Conservation (phyloP, 352 stramenopile genomes). For the Phytophthora crassamura region DNA sequence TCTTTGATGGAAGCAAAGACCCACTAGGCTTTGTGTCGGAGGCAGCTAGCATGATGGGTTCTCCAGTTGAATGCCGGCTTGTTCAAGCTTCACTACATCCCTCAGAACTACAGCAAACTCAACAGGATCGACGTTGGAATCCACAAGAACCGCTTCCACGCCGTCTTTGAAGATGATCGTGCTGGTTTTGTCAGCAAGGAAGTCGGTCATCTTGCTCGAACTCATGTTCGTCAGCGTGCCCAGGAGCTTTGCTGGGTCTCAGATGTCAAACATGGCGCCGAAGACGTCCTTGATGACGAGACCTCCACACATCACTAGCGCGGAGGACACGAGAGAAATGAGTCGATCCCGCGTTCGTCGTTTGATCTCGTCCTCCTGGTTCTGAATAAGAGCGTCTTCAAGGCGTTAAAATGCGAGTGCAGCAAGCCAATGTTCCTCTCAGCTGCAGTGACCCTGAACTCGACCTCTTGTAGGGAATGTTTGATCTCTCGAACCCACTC, state of each 20-base stretch:
- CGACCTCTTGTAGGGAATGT: conserved; percentile 21
- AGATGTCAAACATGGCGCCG: conserved; percentile 1
- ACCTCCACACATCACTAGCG: conserved; percentile 20
- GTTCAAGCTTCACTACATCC: conserved; percentile 5
- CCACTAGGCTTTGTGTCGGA: background rate
- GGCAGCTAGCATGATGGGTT: no score
- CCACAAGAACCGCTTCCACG: conserved; percentile 11
- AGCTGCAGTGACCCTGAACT: background rate
- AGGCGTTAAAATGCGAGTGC: conserved; percentile 13
- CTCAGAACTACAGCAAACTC: conserved; percentile 20
- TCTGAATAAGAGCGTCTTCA: conserved; percentile 2
- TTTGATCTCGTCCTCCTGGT: conserved; percentile 5
- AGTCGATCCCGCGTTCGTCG: background rate
- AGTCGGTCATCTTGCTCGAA: conserved; percentile 4
- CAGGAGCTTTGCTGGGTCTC: conserved; percentile 13
- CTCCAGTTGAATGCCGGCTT: no score
- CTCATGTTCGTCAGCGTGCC: background rate
- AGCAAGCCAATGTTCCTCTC: conserved; percentile 9
- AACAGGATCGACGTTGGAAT: conserved; percentile 12
- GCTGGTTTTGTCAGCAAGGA: conserved; percentile 18
- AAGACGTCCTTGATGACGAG: conserved; percentile 6
- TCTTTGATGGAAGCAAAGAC: background rate
- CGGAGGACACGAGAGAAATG: conserved; percentile 14
- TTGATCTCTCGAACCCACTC: conserved; percentile 50
- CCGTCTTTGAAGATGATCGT: conserved; percentile 13